Evolutionary conservation across 2,329 filamentous ascomycete genomes (phyloP).

Genomic region (Penicillium corylophilum): DNA sequence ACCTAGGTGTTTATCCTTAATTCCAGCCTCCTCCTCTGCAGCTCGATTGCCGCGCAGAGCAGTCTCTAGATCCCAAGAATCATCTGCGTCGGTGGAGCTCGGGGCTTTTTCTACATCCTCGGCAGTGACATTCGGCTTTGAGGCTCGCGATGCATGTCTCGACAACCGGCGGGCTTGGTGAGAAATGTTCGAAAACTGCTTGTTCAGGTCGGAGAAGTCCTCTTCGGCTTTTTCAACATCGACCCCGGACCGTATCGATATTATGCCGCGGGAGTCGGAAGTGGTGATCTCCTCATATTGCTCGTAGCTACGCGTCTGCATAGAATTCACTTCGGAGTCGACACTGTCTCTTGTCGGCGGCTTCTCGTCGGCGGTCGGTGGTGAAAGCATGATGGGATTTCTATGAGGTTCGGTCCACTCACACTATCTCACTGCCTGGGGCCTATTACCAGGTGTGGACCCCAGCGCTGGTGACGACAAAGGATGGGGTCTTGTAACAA

Average conservation of each 20-base stretch:
- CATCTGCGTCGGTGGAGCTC: conserved; percentile 45
- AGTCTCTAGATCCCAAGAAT: conserved; percentile 72
- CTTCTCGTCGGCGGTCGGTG: conserved; percentile 14
- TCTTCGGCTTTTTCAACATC: conserved; percentile 48
- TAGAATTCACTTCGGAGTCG: conserved; percentile 30
- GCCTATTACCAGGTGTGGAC: background rate
- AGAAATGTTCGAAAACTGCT: conserved; percentile 40
- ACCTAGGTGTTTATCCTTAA: conserved; percentile 74
- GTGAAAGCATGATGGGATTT: background rate
- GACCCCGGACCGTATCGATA: conserved; percentile 39
- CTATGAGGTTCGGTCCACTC: background rate
- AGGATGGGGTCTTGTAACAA: background rate
- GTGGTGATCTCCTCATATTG: conserved; percentile 31
- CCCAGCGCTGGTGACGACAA: background rate
- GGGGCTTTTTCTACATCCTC: conserved; percentile 61
- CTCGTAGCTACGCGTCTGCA: conserved; percentile 29
- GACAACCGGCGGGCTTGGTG: conserved; percentile 38
- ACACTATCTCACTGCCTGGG: background rate
- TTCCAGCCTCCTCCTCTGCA: conserved; percentile 73
- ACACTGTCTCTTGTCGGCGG: conserved; percentile 11
- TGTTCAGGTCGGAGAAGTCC: conserved; percentile 43
- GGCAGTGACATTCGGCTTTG: conserved; percentile 20
- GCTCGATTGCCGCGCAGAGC: conserved; percentile 69
- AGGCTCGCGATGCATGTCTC: conserved; percentile 30
- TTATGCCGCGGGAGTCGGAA: conserved; percentile 32